phyloP scores from a whole-genome alignment of 2,329 filamentous ascomycete genomes.

The Ceratocystis lukuohia region DNA sequence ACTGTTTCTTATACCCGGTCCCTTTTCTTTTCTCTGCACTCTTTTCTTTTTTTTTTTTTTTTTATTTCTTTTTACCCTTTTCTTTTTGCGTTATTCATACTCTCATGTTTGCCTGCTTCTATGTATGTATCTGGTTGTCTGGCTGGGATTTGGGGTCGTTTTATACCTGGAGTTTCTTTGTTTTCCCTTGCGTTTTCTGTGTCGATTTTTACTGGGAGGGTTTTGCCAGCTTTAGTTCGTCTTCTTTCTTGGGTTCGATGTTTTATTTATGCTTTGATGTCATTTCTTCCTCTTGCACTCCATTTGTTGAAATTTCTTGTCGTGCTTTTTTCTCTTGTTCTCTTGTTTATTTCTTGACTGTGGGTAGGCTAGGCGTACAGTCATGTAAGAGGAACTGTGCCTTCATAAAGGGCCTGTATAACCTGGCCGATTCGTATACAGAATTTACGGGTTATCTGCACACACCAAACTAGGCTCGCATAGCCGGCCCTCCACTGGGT shows the following conservation, averaged over 20 bases:
- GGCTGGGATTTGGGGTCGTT: background rate
- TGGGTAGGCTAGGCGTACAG: too few relatives aligned
- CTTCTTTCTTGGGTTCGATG: background rate
- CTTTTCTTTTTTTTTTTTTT: slow-evolving; percentile 7
- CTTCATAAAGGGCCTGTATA: too few relatives aligned
- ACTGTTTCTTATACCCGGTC: slow-evolving; percentile 9
- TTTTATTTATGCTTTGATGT: background rate
- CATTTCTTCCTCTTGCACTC: background rate
- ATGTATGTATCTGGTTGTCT: background rate
- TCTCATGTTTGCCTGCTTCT: slow-evolving; percentile 15
- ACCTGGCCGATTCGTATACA: too few relatives aligned
- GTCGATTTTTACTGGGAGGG: slow-evolving; percentile 7
- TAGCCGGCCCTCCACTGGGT: too few relatives aligned
- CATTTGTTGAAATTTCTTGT: background rate
- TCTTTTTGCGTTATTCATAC: background rate
- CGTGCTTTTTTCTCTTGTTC: background rate
- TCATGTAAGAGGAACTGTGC: too few relatives aligned
- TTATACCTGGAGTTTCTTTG: slow-evolving; percentile 17
- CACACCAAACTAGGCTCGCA: too few relatives aligned
- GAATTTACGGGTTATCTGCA: too few relatives aligned
- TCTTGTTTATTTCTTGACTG: background rate
- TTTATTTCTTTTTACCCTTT: slow-evolving; percentile 16
- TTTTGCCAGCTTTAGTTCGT: background rate
- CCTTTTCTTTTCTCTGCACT: background rate
- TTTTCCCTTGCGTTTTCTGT: slow-evolving; percentile 10